Evolutionary conservation across 257 asterid species (phyloP), one percentile per base, ranked within the genome.

Genomic region (Solanum corneliomulleri): DNA sequence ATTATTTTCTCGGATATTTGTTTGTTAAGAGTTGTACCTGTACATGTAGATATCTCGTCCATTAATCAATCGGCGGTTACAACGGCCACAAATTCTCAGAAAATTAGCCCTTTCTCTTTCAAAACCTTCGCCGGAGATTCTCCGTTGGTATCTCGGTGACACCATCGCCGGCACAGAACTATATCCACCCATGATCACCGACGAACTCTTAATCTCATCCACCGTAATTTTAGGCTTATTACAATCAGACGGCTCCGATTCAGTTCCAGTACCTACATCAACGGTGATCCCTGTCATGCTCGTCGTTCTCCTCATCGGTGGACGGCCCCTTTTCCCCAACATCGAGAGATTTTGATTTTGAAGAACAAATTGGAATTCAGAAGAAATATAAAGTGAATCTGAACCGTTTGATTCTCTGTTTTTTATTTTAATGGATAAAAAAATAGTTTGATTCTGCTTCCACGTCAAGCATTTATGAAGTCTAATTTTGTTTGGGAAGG

Each of bases 41-140:
- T 94, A 94, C 94, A 94, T 94, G 76, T 91, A 94, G 71, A 94
- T 94, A 52, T 94, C 95, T 44, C 91, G 93, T 45, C 88, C 90
- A 10, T 89, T 92, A 27, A 89, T 86, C 88, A 93, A 70, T 31
- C 90, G 92, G 88, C 94, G 91, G 90, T 89, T 86, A 89, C 97
- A 94, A 58, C 90, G 94, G 33, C 93, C 91, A 69, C 95, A 93
- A 83, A 87, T 89, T 90, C 88, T 91, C 91, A 93, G 83, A 86
- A 93, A 93, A 68, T 87, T 89, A 27, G 91, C 87, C 71, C 88
- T 87, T 74, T 87, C 84, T 27, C 27, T 47, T 5, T 68, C 86
- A 45, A 87, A 71, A 64, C 47, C 83, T 85, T 74, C 88, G 23
- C 78, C 87, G 10, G 87, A 66, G 47, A 84, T 83, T 82, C 87